Conservation (phyloP, 305 asterid species). For the Andrographis paniculata region DNA sequence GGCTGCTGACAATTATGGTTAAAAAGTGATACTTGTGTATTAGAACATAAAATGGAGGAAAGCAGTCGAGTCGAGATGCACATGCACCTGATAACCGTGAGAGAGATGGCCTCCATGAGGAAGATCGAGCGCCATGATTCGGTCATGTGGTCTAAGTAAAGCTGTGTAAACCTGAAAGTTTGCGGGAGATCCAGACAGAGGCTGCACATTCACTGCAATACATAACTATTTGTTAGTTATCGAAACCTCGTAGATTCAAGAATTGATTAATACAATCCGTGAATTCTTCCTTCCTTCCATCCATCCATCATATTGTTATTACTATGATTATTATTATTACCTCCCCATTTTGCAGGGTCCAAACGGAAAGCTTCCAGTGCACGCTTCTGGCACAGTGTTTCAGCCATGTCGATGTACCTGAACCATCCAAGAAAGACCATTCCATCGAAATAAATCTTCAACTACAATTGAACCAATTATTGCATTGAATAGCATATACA, state of each 20-base stretch:
- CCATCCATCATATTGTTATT: too few species aligned
- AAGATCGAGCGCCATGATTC: constrained; percentile 94
- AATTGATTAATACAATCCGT: too few species aligned
- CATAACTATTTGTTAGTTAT: not conserved
- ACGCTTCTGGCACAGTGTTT: constrained; percentile 78
- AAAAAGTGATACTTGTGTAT: too few species aligned
- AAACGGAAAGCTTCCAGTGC: constrained; percentile 75
- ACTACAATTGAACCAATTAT: not conserved
- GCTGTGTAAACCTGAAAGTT: constrained; percentile 86
- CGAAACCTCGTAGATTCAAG: too few species aligned
- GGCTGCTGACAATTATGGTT: too few species aligned
- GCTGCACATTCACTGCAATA: constrained; percentile 78
- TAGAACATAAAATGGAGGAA: too few species aligned
- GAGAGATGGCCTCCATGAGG: constrained; percentile 94
- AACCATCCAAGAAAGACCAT: constrained; percentile 7
- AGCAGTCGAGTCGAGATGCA: too few species aligned
- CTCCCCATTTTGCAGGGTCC: constrained; percentile 98
- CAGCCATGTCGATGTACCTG: constrained; percentile 95
- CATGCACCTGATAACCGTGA: constrained; percentile 83
- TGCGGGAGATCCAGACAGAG: constrained; percentile 77
- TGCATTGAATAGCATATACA: not conserved
- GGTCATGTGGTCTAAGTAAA: constrained; percentile 67
- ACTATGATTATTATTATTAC: constrained; percentile 15
- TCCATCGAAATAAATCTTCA: not conserved
- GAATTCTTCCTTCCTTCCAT: too few species aligned